Evolutionary conservation across 2,329 filamentous ascomycete species (phyloP).

Genomic region (Pseudovirgaria hyperparasitica): DNA sequence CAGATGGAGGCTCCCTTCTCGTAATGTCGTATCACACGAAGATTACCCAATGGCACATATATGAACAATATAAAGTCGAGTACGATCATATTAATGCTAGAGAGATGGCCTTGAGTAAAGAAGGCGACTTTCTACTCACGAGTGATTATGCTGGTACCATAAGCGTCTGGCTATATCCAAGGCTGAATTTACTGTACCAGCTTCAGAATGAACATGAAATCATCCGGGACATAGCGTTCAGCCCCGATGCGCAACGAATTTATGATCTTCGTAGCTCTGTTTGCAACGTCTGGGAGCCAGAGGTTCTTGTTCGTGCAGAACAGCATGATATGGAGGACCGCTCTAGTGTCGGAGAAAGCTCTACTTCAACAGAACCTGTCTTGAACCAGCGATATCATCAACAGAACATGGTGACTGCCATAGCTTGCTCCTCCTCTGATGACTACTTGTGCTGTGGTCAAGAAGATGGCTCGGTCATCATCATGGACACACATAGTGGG

Average conservation of each 20-base stretch:
- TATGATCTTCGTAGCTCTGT: slow-evolving; percentile 14
- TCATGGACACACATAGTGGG: background rate
- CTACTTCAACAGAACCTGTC: slow-evolving; percentile 1
- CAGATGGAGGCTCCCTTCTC: too few species aligned
- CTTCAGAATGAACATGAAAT: slow-evolving; percentile 9
- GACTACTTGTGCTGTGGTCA: slow-evolving; percentile 11
- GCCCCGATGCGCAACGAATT: slow-evolving; percentile 13
- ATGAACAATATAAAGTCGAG: too few species aligned
- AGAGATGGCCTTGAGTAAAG: too few species aligned
- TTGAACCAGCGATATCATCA: too few species aligned
- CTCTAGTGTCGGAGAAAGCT: background rate
- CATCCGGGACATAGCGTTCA: slow-evolving; percentile 13
- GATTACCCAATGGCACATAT: too few species aligned
- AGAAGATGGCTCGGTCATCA: slow-evolving; percentile 10
- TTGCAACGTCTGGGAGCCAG: slow-evolving; percentile 18
- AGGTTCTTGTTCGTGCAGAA: slow-evolving; percentile 9
- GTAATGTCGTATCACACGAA: too few species aligned
- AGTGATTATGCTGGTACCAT: too few species aligned
- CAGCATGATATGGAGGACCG: slow-evolving; percentile 7
- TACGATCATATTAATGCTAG: too few species aligned
- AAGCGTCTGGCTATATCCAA: slow-evolving; percentile 13
- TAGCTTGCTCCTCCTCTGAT: slow-evolving; percentile 3
- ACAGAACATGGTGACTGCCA: slow-evolving; percentile 6
- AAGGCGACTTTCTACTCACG: too few species aligned
- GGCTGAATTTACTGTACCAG: slow-evolving; percentile 11